phyloP scores from a whole-genome alignment of 257 asterid species.

The Marsdenia floribunda region DNA sequence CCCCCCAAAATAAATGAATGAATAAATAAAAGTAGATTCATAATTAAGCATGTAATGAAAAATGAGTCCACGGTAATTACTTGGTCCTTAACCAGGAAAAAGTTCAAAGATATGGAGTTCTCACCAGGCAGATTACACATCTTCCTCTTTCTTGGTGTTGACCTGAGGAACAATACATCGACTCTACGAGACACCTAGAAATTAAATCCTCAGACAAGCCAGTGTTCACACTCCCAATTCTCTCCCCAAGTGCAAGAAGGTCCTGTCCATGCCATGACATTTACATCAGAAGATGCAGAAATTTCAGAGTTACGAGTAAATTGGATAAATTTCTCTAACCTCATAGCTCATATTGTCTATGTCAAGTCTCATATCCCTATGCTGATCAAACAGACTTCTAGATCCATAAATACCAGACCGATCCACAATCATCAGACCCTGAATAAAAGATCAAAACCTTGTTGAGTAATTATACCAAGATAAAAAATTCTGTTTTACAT shows the following conservation, averaged over 20 bases:
- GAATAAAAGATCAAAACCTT: slow-evolving; percentile 14
- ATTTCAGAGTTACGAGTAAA: neutral
- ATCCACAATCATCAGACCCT: slow-evolving; percentile 45
- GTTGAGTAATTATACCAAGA: neutral
- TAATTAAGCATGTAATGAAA: neutral
- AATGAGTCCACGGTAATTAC: neutral
- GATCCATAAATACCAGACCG: slow-evolving; percentile 47
- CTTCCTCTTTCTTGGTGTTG: slow-evolving; percentile 43
- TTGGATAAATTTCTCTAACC: slow-evolving; percentile 29
- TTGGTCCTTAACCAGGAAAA: slow-evolving; percentile 28
- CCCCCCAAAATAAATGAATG: neutral
- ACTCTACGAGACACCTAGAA: slow-evolving; percentile 47
- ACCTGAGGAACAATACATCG: slow-evolving; percentile 49
- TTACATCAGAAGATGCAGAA: slow-evolving; percentile 3
- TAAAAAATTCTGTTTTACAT: neutral
- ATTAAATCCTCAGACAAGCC: slow-evolving; percentile 59
- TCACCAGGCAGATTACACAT: slow-evolving; percentile 79
- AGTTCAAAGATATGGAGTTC: slow-evolving; percentile 6
- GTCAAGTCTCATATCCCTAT: slow-evolving; percentile 77
- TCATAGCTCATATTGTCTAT: slow-evolving; percentile 78
- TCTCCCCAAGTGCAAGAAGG: slow-evolving; percentile 77
- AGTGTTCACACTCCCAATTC: slow-evolving; percentile 74
- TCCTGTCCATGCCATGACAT: slow-evolving; percentile 42
- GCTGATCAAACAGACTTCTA: slow-evolving; percentile 54
- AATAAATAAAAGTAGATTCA: neutral